These are phyloP conservation scores for Luvunga scandens DNA, from an alignment of 345 rosid genomes.

Conservation along the genomic window DNA sequence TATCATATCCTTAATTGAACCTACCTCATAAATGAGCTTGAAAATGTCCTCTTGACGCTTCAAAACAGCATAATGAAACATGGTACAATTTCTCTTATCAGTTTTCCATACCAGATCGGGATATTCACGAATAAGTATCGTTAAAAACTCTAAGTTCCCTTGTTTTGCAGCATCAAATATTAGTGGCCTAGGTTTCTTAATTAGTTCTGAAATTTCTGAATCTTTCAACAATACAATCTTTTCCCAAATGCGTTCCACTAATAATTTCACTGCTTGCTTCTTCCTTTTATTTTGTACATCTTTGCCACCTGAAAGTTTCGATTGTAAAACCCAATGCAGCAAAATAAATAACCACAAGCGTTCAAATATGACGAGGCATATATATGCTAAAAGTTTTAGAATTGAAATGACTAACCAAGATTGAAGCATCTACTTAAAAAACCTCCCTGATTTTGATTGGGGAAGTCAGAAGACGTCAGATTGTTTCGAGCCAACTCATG, in stretches of 20 bases:
- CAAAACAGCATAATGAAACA: conserved; percentile 18
- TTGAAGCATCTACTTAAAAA: not conserved
- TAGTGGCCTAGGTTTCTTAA: not conserved
- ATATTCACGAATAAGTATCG: not conserved
- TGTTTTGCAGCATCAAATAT: not conserved
- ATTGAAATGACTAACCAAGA: not conserved
- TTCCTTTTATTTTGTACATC: not conserved
- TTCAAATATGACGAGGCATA: too few relatives aligned
- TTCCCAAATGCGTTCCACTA: not conserved
- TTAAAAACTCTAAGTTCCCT: not conserved
- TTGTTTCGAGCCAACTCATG: conserved; percentile 18
- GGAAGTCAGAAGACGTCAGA: not conserved
- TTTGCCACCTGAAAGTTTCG: not conserved
- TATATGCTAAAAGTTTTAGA: too few relatives aligned
- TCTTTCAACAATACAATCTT: not conserved
- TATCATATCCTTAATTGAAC: conserved; percentile 12
- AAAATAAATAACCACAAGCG: too few relatives aligned
- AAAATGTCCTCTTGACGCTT: conserved; percentile 18
- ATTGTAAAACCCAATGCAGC: not conserved
- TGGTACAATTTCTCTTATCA: not conserved
- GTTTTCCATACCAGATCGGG: not conserved
- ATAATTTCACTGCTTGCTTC: not conserved
- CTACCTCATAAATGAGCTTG: not conserved
- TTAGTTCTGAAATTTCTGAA: not conserved
- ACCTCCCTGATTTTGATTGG: not conserved